Percentiles rank a stretch among this genome's conserved stretches.
Evolutionary conservation across 768 basidiomycete species (phyloP).

Genomic region (Coprinopsis marcescibilis): DNA sequence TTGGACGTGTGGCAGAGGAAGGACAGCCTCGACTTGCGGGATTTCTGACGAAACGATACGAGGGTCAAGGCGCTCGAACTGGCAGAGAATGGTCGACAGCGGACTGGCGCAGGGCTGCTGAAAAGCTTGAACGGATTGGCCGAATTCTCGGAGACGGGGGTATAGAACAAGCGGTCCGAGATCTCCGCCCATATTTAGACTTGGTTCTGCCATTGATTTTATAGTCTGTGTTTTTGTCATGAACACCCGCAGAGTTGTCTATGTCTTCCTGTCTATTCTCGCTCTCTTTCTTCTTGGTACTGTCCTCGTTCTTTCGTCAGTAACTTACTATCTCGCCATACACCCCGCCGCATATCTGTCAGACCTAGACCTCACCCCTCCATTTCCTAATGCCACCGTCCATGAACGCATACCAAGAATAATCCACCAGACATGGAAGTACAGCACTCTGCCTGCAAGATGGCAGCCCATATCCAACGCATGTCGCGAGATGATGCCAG

Average conservation of each 20-base stretch:
- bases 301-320: conserved; percentile 83
- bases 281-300: conserved; percentile 83
- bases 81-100: conserved; percentile 70
- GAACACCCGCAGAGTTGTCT: conserved; percentile 41
- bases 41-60: conserved; percentile 44
- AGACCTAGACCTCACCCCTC: conserved; percentile 66
- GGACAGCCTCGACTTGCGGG: conserved; percentile 41
- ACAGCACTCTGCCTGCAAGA: conserved; percentile 70
- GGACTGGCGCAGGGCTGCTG: conserved; percentile 58
- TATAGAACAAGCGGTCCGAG: conserved; percentile 44
- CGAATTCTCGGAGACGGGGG: conserved; percentile 46
- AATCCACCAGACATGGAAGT: conserved; percentile 98
- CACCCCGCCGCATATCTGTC: conserved; percentile 72
- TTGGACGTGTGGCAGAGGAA: conserved; percentile 10
- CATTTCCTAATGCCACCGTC: conserved; percentile 55
- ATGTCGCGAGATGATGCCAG: conserved; percentile 89
- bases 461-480: conserved; percentile 80
- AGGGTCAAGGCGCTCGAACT: conserved; percentile 46
- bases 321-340: conserved; percentile 87
- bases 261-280: conserved; percentile 44
- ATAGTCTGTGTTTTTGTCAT: conserved; percentile 22
- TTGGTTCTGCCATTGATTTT: conserved; percentile 7
- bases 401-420: conserved; percentile 72
- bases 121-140: conserved; percentile 42
- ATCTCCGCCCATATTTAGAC: conserved; percentile 43